Base-by-base conservation (phyloP, 2,329 filamentous ascomycete genomes). In the Laburnicola sp. region DNA sequence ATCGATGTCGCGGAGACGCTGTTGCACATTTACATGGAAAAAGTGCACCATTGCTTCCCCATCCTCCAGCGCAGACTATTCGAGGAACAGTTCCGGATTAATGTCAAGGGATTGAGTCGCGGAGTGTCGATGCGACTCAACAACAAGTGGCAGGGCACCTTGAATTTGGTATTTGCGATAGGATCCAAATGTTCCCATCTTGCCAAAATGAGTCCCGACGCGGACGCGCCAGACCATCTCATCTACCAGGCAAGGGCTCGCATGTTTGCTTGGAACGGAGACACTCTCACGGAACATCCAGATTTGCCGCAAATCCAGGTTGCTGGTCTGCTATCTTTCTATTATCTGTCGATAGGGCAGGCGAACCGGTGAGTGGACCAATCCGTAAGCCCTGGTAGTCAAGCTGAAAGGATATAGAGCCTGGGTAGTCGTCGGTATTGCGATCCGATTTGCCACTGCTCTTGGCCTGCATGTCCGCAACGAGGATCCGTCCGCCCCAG, bases 131-230 rank as follows among this genome's bases (percentile, higher is more conserved):
- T 59, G 2, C 54, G 41, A 3, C 49, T 65, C 3, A 65, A 57
- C 34, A 45, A 47, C 6, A 68, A 62, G 44, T 76, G 74, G 74
- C 65, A 71, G 31, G 69, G 69, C 6, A 74, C 74, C 16, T 34
- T 76, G 45, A 75, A 77, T 35, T 50, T 76, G 25, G 66, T 76
- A 2, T 75, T 76, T 48, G 75, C 75, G 3, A 72, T 77, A n/a
- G 74, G 68, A 3, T 69, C 74, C 32, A 70, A 69, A 46, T 69
- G 74, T 42, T 67, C 68, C n/a, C 63, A 71, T 45, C 63, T 73
- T 26, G 56, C 59, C n/a, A 59, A 68, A 38, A 62, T 63, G 4
- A 51, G 48, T 4, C 66, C 64, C 64, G 52, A 45, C 43, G 59
- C 45, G 3, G 61, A 66, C 16, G 60, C 65, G 21, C 56, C 51